A percentile compares a stretch with the other conserved stretches of the same genome.
These are phyloP conservation scores for Aspergillus taichungensis DNA, from an alignment of 495 filamentous ascomycete genomes.

Conservation along the genomic window DNA sequence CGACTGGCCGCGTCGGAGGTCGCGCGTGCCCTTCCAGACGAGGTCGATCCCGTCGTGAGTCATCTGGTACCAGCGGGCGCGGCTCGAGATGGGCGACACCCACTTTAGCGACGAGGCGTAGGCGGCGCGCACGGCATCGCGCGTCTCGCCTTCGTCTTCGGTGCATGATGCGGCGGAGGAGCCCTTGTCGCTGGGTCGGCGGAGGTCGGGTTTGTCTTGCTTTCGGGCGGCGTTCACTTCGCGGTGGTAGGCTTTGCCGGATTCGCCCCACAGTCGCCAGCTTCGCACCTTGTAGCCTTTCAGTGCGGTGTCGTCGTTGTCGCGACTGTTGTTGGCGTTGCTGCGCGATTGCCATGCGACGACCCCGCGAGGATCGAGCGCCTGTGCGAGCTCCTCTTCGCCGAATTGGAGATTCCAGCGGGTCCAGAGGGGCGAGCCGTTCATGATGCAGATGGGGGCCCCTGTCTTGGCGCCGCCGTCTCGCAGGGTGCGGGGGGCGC, in stretches of 20 bases:
- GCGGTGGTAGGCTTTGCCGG: conserved; percentile 6
- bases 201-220: neutral
- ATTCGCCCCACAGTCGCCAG: conserved; percentile 11
- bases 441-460: conserved; percentile 8
- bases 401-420: conserved; percentile 11
- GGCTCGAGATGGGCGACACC: conserved; percentile 4
- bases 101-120: conserved; percentile 5
- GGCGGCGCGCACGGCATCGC: conserved; percentile 1
- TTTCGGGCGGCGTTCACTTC: conserved; percentile 8
- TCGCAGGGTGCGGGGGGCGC: conserved; percentile 7
- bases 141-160: neutral
- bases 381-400: neutral
- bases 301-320: conserved; percentile 2
- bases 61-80: conserved; percentile 4
- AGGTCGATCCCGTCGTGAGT: conserved; percentile 6
- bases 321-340: conserved; percentile 4
- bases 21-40: conserved; percentile 12
- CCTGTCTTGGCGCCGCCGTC: conserved; percentile 3
- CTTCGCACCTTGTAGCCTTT: conserved; percentile 13
- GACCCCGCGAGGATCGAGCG: conserved; percentile 11
- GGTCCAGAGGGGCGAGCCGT: conserved; percentile 4
- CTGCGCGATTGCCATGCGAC: conserved; percentile 9
- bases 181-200: no score
- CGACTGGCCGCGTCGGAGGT: neutral
- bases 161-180: no score